Evolutionary conservation across 345 rosid species (phyloP).

Genomic region (Capsella bursapastoris): DNA sequence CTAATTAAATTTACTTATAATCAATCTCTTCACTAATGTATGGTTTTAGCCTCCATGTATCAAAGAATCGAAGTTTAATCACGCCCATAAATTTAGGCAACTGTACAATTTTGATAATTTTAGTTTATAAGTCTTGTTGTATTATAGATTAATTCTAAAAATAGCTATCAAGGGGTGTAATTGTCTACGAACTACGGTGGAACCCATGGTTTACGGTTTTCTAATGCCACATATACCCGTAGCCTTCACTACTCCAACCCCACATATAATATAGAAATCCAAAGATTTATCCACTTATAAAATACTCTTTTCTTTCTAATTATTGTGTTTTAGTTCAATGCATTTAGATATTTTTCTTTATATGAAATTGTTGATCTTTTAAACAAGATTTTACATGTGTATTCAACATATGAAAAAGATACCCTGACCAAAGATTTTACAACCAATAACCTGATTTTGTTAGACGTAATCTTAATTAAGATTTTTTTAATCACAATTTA

Average conservation of each 20-base stretch:
- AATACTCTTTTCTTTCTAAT: background rate
- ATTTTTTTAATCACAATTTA: too few species aligned
- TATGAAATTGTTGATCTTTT: background rate
- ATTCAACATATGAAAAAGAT: background rate
- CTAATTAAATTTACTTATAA: constrained; percentile 5
- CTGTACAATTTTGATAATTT: background rate
- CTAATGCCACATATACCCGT: constrained; percentile 57
- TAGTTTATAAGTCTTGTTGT: background rate
- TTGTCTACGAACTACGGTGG: constrained; percentile 16
- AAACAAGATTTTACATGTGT: background rate
- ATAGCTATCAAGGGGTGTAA: constrained; percentile 8
- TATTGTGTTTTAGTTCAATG: background rate
- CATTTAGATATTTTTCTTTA: background rate
- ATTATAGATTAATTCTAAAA: background rate
- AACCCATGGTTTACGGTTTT: constrained; percentile 62
- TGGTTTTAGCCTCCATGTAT: background rate
- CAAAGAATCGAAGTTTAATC: background rate
- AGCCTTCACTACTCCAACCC: constrained; percentile 50
- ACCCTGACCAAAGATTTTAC: background rate
- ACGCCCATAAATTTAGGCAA: background rate
- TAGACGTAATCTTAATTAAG: too few species aligned
- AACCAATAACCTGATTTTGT: too few species aligned
- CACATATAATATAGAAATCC: background rate
- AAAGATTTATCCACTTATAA: constrained; percentile 8
- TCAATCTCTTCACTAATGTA: constrained; percentile 26